Percentiles rank a stretch among this genome's conserved stretches.
Conservation (phyloP, 1,284 basidiomycete species). For the Paramarasmius palmivorus region DNA sequence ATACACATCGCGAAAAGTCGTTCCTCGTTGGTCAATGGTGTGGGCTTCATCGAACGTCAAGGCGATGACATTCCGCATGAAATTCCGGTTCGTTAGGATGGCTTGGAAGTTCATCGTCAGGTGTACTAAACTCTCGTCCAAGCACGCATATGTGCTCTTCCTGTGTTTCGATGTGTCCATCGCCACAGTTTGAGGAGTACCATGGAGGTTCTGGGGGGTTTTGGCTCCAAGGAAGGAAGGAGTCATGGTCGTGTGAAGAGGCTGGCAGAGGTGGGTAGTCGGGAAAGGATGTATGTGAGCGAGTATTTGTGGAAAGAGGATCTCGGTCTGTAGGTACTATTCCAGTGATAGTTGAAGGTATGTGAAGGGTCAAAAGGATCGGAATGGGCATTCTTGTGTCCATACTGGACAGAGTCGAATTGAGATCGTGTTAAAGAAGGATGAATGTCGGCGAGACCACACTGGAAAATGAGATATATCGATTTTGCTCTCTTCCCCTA, state of each 20-base stretch:
- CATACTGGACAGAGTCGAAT: constrained; percentile 19
- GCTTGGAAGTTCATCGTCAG: constrained; percentile 22
- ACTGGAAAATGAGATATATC: constrained; percentile 63
- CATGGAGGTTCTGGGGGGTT: constrained; percentile 34
- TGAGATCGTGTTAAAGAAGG: constrained; percentile 33
- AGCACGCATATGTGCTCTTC: constrained; percentile 71
- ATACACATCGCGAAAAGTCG: too few relatives aligned
- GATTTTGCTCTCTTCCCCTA: constrained; percentile 39
- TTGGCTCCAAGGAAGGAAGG: constrained; percentile 49
- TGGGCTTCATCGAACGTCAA: too few relatives aligned
- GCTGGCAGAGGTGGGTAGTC: constrained; percentile 22
- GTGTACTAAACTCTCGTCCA: constrained; percentile 58
- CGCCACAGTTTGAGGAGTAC: constrained; percentile 19
- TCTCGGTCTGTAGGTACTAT: constrained; percentile 22
- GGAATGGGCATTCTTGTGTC: constrained; percentile 31
- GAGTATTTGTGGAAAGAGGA: constrained; percentile 19
- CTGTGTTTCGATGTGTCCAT: constrained; percentile 48
- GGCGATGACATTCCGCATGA: too few relatives aligned
- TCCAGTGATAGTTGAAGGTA: constrained; percentile 20
- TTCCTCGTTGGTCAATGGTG: too few relatives aligned
- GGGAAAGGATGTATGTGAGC: constrained; percentile 14
- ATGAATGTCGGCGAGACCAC: constrained; percentile 51
- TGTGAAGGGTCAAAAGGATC: constrained; percentile 43
- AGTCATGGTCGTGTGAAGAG: constrained; percentile 35
- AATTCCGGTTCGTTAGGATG: constrained; percentile 21